phyloP scores from a whole-genome alignment of 768 basidiomycete genomes.

The Leccinellum albellum region DNA sequence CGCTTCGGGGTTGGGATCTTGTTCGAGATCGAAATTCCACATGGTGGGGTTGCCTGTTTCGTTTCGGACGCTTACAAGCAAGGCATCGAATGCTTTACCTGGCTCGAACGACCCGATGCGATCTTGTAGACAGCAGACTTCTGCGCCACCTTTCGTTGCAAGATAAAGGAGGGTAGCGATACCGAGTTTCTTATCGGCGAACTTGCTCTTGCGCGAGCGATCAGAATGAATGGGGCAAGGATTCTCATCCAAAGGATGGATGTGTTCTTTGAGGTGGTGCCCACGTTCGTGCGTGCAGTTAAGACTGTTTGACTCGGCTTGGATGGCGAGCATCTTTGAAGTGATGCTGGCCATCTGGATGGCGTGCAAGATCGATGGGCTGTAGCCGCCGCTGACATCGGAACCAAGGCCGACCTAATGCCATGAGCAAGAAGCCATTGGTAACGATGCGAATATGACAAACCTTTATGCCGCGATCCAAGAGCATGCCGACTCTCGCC shows the following conservation, averaged over 20 bases:
- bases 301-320: constrained; percentile 24
- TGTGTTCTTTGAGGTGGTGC: background rate
- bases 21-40: constrained; percentile 44
- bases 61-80: constrained; percentile 59
- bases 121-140: constrained; percentile 67
- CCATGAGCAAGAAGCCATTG: constrained; percentile 3
- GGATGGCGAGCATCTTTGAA: constrained; percentile 69
- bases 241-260: background rate
- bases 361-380: constrained; percentile 70
- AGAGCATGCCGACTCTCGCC: constrained; percentile 70
- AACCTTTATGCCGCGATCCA: constrained; percentile 87
- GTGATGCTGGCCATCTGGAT: constrained; percentile 76
- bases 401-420: constrained; percentile 89
- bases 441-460: constrained; percentile 10
- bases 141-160: constrained; percentile 88
- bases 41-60: constrained; percentile 54
- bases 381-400: constrained; percentile 86
- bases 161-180: constrained; percentile 80
- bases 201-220: constrained; percentile 22
- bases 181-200: constrained; percentile 61
- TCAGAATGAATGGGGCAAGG: background rate
- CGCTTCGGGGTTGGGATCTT: constrained; percentile 29
- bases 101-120: constrained; percentile 71
- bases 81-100: constrained; percentile 90
- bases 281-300: background rate